A percentile compares a stretch with the other conserved stretches of the same genome.
Conservation (phyloP, 176 grass and related monocot genomes). For the Carex cristatella region DNA sequence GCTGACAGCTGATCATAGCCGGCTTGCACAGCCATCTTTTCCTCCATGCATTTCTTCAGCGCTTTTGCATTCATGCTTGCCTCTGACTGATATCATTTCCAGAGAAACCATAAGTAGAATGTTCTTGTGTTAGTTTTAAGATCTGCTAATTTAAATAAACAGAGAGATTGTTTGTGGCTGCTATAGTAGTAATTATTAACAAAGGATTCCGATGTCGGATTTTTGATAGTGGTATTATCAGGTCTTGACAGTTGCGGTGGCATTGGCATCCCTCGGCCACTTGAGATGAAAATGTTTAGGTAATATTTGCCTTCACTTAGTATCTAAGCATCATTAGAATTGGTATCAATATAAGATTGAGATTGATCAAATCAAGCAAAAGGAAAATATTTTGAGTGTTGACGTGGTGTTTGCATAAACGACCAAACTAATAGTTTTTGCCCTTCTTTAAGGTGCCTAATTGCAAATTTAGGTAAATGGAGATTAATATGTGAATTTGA, state of each 20-base stretch:
- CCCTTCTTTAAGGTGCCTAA: not conserved
- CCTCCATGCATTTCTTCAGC: slow-evolving; percentile 66
- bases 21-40: slow-evolving; percentile 47
- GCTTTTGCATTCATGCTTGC: slow-evolving; percentile 65
- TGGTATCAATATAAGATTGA: not conserved
- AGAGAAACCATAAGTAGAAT: not conserved
- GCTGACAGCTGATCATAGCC: slow-evolving; percentile 34
- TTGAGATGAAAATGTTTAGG: not conserved
- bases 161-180: not conserved
- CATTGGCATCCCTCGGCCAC: not conserved
- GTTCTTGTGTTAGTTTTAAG: not conserved
- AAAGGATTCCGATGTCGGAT: not conserved
- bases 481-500: not conserved
- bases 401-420: not conserved
- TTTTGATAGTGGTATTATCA: not conserved
- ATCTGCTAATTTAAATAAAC: not conserved
- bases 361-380: not conserved
- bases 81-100: slow-evolving; percentile 36
- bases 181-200: not conserved
- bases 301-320: not conserved
- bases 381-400: not conserved
- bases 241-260: not conserved
- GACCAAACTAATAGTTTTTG: not conserved
- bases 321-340: not conserved
- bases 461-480: not conserved